Base-by-base conservation (phyloP, 139 green algal species). In the Picochlorum costavermella region DNA sequence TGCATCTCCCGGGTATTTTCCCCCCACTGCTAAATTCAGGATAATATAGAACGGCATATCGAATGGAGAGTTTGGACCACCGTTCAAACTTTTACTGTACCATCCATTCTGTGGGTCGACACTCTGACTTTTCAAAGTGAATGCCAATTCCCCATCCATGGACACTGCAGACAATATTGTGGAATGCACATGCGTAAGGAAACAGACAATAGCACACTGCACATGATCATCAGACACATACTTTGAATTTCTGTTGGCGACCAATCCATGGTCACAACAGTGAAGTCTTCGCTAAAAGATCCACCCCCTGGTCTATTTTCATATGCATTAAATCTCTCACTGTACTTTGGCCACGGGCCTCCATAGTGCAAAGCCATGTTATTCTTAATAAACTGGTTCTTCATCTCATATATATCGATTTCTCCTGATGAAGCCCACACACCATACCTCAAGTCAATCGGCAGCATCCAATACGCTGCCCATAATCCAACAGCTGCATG, bases 401-500 rank as follows among this genome's bases (percentile, higher is more conserved):
- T 65, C 8, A 44, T 61, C 33, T 76, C 70, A 33, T 64, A 58
- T 9, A 76, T 31, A 37, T 76, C 70, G 6, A 76, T 76, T 62
- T 76, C 73, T 10, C 73, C 73, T 6, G 40, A 65, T 8, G 45
- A 43, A 17, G 70, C 37, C 73, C 73, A 79, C 0, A 58, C 60
- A 8, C 73, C 73, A 20, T 77, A 79, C 1, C 8, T 53, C 36
- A 58, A 12, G 20, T 55, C 43, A 2, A 46, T 50, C 13, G 73
- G 73, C 8, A 78, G 45, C 49, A 78, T 56, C 73, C 73, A 79
- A n/a, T 74, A 78, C 2, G 73, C 73, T 8, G 61, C 67, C 73
- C 73, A 79, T 29, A 69, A 29, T 1, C 73, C 73, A 57, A 23
- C n/a, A 37, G 60, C 60, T 66, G 60, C 36, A 64, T 40, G 13